Base-by-base conservation (phyloP, 768 basidiomycete species). In the Suillus bovinus region DNA sequence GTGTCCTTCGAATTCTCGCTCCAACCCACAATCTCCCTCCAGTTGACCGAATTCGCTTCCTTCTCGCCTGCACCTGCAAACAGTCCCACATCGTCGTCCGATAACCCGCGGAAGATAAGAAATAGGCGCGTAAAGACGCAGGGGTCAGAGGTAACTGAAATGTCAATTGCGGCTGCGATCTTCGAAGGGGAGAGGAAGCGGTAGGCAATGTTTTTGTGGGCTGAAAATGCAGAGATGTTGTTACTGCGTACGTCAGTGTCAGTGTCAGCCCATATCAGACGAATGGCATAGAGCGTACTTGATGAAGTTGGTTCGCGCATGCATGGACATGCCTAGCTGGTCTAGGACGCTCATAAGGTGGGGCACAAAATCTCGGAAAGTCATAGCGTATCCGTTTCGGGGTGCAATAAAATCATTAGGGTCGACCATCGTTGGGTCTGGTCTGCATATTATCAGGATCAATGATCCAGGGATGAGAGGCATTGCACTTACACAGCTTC, bases 171-270 rank as follows among this genome's bases (percentile, higher is more conserved):
- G 3, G 90, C 86, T 7, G 91, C 90, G 49, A 94, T 90, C 68
- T 85, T 89, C 63, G 81, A 79, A 7, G 91, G 93, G 10, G 87
- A 84, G 64, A 94, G 82, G 74, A 94, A 93, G n/a, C 93, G 87
- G 71, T 94, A 94, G 22, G 92, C 93, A 64, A 94, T 91, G 74
- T 94, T 93, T 71, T 88, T 90, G 77, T 94, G 91, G 17, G 80
- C 79, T 11, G 87, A 78, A 73, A 93, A 93, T 14, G 86, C 77
- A 31, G 87, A 79, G 65, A 94, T 80, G 74, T 94, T 91, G 74
- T 90, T 87, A 72, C 91, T 94, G 66, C 20, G 11, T 20, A 8
- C 24, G 36, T 55, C 34, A 34, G 56, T 49, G 38, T 14, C 14
- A 39, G 42, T 31, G 42, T 61, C 58, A 58, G 38, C 10, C 66